Base-by-base conservation (phyloP, 176 grass and related monocot species). In the Elymus sibiricus region DNA sequence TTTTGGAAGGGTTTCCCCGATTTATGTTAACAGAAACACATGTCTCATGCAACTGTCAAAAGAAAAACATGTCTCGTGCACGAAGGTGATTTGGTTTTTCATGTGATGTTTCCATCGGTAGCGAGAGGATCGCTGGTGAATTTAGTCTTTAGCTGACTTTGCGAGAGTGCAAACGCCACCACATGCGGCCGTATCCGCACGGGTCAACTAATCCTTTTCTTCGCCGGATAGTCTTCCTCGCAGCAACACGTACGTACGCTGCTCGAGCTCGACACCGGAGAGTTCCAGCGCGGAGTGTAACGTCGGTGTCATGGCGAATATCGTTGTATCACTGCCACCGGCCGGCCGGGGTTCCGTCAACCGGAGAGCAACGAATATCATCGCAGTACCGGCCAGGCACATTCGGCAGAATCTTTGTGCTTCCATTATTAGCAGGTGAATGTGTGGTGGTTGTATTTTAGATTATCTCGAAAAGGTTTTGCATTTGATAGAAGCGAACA, bases 191-290 rank as follows among this genome's bases (percentile, higher is more conserved):
- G 19, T 35, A 32, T 59, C 19, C 35, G n/a, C 16, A 56, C 35
- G 35, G 35, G 49, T n/a, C 55, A 43, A 44, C 69, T 22, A 11
- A 76, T 84, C n/a, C 58, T 64, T 75, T 74, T 9, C 70, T 84
- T 49, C 22, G 70, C 31, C 56, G 1, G 26, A 7, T 4, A 16
- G 56, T 7, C 44, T 64, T 34, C 38, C 56, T 26, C 5, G 27
- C 25, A 47, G 26, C 62, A 74, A 31, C 82, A 49, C 38, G 55
- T 56, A 70, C 6, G 49, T 58, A 35, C 49, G 3, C 7, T 0
- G n/a, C 11, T 16, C 6, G 39, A 72, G 38, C 38, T 27, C 14
- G 55, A 3, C 55, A 58, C 55, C 21, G 12, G 28, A 32, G 40
- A 66, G 79, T 47, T 66, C 12, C 39, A 21, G 31, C 49, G 10